These are phyloP conservation scores for Tylopilus sp. DNA, from an alignment of 1,284 basidiomycete species.

Conservation along the genomic window DNA sequence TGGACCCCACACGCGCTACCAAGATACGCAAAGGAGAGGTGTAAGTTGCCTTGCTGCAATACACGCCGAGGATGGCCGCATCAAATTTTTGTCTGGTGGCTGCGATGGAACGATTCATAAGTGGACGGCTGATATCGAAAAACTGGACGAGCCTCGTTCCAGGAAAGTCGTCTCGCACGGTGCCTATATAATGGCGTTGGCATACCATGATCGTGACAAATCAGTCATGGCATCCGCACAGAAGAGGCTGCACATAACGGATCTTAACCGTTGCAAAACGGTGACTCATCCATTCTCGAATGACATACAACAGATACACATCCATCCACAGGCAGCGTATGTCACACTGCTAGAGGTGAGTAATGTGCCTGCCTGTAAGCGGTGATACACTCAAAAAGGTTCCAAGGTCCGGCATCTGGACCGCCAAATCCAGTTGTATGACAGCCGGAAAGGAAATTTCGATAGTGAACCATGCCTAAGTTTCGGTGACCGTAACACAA, in stretches of 20 bases:
- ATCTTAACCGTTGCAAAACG: slow-evolving; percentile 32
- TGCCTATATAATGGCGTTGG: slow-evolving; percentile 37
- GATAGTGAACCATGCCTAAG: slow-evolving; percentile 41
- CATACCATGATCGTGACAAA: slow-evolving; percentile 35
- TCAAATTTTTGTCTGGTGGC: slow-evolving; percentile 46
- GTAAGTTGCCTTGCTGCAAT: slow-evolving; percentile 42
- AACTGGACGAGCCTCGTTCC: slow-evolving; percentile 23
- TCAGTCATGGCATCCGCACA: slow-evolving; percentile 38
- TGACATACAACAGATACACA: slow-evolving; percentile 46
- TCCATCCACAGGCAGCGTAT: slow-evolving; percentile 42
- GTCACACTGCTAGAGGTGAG: slow-evolving; percentile 50
- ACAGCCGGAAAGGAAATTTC: slow-evolving; percentile 42
- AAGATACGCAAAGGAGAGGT: slow-evolving; percentile 33
- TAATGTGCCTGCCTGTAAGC: slow-evolving; percentile 16
- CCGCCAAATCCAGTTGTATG: slow-evolving; percentile 49
- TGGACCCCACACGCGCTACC: no score
- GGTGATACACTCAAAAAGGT: slow-evolving; percentile 15
- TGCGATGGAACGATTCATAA: slow-evolving; percentile 42
- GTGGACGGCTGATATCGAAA: slow-evolving; percentile 37
- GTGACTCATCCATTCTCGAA: slow-evolving; percentile 39
- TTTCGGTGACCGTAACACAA: slow-evolving; percentile 43
- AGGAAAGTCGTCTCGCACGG: slow-evolving; percentile 32
- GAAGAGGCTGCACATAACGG: slow-evolving; percentile 35
- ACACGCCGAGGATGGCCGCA: slow-evolving; percentile 29
- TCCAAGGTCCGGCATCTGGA: slow-evolving; percentile 49